phyloP scores from a whole-genome alignment of 805 yeast species.

The Dipodascus geniculatus region DNA sequence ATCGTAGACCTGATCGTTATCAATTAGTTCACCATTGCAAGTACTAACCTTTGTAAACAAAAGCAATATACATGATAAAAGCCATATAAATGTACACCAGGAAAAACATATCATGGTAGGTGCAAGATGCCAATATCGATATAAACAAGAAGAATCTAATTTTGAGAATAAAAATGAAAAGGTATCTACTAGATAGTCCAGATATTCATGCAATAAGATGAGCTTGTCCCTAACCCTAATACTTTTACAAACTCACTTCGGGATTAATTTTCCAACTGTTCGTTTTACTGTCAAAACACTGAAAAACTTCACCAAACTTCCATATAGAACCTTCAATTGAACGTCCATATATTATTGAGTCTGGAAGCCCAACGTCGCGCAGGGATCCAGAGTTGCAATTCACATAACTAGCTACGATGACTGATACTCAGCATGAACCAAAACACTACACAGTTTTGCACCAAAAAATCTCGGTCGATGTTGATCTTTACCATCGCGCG shows the following conservation, averaged over 20 bases:
- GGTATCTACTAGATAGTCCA: too few species aligned
- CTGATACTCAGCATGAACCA: not conserved
- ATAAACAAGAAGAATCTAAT: too few species aligned
- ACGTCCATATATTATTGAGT: too few species aligned
- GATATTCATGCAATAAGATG: too few species aligned
- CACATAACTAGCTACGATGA: too few species aligned
- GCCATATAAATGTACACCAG: not conserved
- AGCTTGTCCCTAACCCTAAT: not conserved
- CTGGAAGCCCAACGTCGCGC: too few species aligned
- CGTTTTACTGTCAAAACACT: not conserved
- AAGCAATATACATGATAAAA: not conserved
- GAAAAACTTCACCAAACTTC: not conserved
- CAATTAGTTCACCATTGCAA: not conserved
- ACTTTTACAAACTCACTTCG: not conserved
- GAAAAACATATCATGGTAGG: not conserved
- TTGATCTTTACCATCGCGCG: conserved; percentile 52
- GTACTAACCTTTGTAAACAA: not conserved
- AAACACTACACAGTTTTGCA: conserved; percentile 56
- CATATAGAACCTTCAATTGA: too few species aligned
- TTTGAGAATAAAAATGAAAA: too few species aligned
- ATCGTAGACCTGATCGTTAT: too few species aligned
- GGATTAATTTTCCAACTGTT: not conserved
- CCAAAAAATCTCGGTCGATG: conserved; percentile 70
- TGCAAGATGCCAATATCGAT: too few species aligned
- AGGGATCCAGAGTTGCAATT: too few species aligned